Evolutionary conservation across 805 yeast species (phyloP).

Genomic region (Suhomyces xylopsoci): DNA sequence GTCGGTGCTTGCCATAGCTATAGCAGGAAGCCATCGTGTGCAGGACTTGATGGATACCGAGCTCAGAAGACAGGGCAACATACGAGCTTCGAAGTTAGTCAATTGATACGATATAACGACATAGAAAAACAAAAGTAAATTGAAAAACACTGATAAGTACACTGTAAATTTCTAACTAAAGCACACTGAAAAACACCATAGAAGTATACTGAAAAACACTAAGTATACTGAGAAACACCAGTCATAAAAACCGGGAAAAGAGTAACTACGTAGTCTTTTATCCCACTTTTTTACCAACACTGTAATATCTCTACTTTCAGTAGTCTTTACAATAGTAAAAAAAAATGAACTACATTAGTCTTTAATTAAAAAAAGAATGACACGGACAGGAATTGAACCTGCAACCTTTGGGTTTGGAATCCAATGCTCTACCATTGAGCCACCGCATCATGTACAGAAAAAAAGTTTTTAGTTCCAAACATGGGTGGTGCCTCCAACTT

Average conservation of each 20-base stretch:
- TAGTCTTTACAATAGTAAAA: too few relatives aligned
- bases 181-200: too few relatives aligned
- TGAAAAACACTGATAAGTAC: neutral
- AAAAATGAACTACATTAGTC: too few relatives aligned
- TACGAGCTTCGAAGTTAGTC: conserved; percentile 46
- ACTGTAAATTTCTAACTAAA: too few relatives aligned
- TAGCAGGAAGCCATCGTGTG: conserved; percentile 81
- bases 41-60: conserved; percentile 84
- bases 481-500: too few relatives aligned
- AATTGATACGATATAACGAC: conserved; percentile 2
- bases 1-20: conserved; percentile 71
- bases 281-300: too few relatives aligned
- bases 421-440: conserved; percentile 81
- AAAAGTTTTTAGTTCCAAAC: neutral
- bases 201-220: too few relatives aligned
- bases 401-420: conserved; percentile 82
- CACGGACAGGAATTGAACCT: conserved; percentile 87
- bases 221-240: neutral
- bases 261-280: too few relatives aligned
- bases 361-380: conserved; percentile 41
- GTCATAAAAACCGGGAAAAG: too few relatives aligned
- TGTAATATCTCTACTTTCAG: too few relatives aligned
- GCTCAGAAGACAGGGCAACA: conserved; percentile 71
- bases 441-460: conserved; percentile 52
- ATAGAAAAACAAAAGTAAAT: too few relatives aligned